Evolutionary conservation across 2,329 filamentous ascomycete genomes (phyloP), one percentile per base, ranked within the genome.

Genomic region (Polychaeton citri): DNA sequence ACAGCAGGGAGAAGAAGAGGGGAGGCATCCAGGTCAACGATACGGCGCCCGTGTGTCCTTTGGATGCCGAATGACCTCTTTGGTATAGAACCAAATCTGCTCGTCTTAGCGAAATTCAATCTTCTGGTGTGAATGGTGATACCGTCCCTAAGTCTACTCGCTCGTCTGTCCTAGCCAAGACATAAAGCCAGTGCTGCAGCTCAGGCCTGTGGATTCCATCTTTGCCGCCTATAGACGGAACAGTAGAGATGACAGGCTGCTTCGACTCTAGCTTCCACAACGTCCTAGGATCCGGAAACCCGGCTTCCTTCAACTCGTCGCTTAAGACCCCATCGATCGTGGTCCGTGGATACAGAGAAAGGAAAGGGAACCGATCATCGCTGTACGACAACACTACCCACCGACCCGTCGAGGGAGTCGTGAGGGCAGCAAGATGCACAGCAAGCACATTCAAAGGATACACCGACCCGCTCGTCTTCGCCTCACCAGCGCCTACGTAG

Each of bases 21-120:
- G 83, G 83, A 4, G 84, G 84, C 0, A 83, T 90, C 45, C 84
- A 90, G 62, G 84, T 92, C 3, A 74, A 90, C 56, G 72, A 90
- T 53, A 79, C 69, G 16, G 64, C 79, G 10, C 83, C 84, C 2
- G 72, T 76, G 34, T 80, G 78, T 31, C 76, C 79, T 7, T 61
- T 85, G 31, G 81, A 86, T 61, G 81, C 79, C 0, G 81, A 86
- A 57, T 86, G 71, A 28, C 24, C 16, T 15, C 15, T 21, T 21
- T 19, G 33, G n/a, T 17, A 12, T 19, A 19, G 8, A n/a, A n/a
- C n/a, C n/a, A n/a, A n/a, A n/a, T n/a, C n/a, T n/a, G n/a, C n/a
- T n/a, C n/a, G n/a, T n/a, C n/a, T n/a, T n/a, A n/a, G n/a, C n/a
- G n/a, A n/a, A n/a, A n/a, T n/a, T n/a, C n/a, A n/a, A n/a, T n/a